These are phyloP conservation scores for Lachnellula cervina DNA, from an alignment of 2,329 filamentous ascomycete species.

Conservation along the genomic window DNA sequence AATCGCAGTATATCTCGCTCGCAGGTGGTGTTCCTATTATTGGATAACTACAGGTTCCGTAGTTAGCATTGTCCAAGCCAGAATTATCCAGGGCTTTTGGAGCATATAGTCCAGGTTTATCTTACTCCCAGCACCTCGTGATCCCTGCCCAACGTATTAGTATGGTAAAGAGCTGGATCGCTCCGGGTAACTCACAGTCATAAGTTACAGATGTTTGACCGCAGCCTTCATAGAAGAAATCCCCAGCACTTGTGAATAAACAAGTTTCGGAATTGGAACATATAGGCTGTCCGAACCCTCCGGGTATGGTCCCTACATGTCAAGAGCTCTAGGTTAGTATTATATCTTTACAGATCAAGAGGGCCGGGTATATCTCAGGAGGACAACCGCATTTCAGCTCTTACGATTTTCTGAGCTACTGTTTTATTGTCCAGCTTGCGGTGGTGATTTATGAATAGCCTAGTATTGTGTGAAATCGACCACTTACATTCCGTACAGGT, in stretches of 20 bases:
- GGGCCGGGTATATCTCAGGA: too few species aligned
- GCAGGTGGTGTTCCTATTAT: conserved; percentile 4
- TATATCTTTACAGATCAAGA: too few species aligned
- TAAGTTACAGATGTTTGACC: conserved; percentile 16
- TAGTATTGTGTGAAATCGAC: too few species aligned
- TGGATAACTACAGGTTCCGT: background rate
- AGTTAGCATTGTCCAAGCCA: conserved; percentile 15
- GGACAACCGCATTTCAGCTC: too few species aligned
- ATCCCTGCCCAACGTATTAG: background rate
- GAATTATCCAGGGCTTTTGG: background rate
- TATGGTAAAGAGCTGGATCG: background rate
- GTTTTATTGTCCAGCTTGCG: too few species aligned
- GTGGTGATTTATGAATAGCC: too few species aligned
- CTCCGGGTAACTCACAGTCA: conserved; percentile 11
- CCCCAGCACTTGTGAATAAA: conserved; percentile 17
- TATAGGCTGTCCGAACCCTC: conserved; percentile 18
- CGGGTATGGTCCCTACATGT: conserved; percentile 15
- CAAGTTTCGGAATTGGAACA: conserved; percentile 19
- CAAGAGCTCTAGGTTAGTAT: too few species aligned
- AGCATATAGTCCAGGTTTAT: too few species aligned
- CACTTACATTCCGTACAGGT: conserved; percentile 19
- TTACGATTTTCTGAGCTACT: too few species aligned
- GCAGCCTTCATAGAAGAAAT: conserved; percentile 21
- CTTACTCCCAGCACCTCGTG: background rate
- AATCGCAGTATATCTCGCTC: conserved; percentile 16